These are phyloP conservation scores for Boletus semigastroideus DNA, from an alignment of 1,284 basidiomycete genomes.

Conservation along the genomic window DNA sequence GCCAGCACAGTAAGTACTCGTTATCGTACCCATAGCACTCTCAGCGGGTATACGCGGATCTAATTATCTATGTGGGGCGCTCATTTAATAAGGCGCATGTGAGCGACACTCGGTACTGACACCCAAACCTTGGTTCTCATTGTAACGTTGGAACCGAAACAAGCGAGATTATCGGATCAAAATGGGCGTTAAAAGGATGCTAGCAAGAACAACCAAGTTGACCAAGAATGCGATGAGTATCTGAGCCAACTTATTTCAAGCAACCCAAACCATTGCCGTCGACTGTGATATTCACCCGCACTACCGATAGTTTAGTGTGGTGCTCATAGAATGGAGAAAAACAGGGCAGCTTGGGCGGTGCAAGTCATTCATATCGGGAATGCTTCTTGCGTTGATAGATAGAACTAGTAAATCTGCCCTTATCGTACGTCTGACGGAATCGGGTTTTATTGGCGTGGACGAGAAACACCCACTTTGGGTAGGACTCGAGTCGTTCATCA, in stretches of 20 bases:
- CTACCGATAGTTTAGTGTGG: neutral
- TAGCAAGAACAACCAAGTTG: neutral
- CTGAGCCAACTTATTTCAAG: neutral
- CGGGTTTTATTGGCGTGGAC: neutral
- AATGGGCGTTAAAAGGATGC: no score
- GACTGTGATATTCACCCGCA: neutral
- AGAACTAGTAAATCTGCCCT: neutral
- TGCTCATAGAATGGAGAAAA: neutral
- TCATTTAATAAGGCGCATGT: no score
- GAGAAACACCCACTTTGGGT: conserved; percentile 1
- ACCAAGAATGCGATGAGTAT: neutral
- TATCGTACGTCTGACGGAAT: conserved; percentile 9
- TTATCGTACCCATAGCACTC: neutral
- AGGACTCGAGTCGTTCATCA: neutral
- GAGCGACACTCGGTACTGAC: no score
- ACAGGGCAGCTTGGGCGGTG: conserved; percentile 6
- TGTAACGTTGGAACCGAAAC: no score
- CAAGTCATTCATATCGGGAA: conserved; percentile 11
- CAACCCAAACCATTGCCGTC: neutral
- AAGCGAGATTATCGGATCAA: no score
- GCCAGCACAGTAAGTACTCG: no score
- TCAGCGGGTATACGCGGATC: neutral
- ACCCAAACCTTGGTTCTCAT: no score
- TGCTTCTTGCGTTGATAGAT: conserved; percentile 3
- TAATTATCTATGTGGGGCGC: no score